Base-by-base conservation (phyloP, 352 stramenopile species). In the Globisporangium spiculum region DNA sequence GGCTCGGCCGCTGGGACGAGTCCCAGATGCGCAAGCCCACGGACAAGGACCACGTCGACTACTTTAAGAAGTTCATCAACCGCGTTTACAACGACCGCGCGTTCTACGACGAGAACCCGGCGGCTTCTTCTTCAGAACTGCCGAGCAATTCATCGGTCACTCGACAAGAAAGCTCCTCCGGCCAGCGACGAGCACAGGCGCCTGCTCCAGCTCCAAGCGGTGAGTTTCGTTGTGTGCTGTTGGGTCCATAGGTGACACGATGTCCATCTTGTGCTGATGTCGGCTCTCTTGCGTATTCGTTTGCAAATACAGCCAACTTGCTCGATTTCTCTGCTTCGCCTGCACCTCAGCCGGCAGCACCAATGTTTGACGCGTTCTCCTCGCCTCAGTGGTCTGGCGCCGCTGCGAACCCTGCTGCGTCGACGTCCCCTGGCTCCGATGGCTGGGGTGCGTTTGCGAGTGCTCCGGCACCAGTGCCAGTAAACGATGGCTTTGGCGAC, bases 31-130 rank as follows among this genome's bases (percentile, higher is more conserved):
- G 83, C 71, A 91, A 88, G 62, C 88, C 88, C 36, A 84, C 67
- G 8, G 85, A 91, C 53, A 77, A 84, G 56, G 88, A 95, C 73
- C 76, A 90, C 64, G 64, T 95, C 26, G 86, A 93, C 72, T 90
- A 93, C 70, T 95, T 91, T 68, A 95, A 95, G 68, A 83, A 86
- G 68, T 95, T 93, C 61, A 91, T 95, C 68, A 83, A 94, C 71
- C 78, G 77, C 48, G 84, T 92, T 24, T 95, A 94, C 83, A 94
- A 95, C 66, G 83, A 93, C 57, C 78, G 81, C 57, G 80, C 75
- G 44, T 95, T 92, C 70, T 94, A 88, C 71, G 79, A 86, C 48
- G 84, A 93, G 32, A 57, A 78, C 54, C 77, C 70, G 1, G 46
- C 34, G 1, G 26, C 58, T 20, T 38, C 54, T 18, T 46, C 57